Percentiles rank a stretch among this genome's conserved stretches.
phyloP scores from a whole-genome alignment of 441 rosid genomes.

The Brassica balearica region DNA sequence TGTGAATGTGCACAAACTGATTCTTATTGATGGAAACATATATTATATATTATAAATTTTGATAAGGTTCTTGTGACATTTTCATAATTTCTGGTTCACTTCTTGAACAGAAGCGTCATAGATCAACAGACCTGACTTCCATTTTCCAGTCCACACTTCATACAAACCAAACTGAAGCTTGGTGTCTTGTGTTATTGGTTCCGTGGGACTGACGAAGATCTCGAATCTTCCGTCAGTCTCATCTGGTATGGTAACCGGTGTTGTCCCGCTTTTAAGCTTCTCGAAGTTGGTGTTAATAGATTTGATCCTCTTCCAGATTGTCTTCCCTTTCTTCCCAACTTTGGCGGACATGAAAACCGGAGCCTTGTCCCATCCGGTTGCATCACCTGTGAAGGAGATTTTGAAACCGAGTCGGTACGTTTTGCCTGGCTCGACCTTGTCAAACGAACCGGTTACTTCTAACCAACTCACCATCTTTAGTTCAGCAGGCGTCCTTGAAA shows the following conservation, averaged over 20 bases:
- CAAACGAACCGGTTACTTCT: slow-evolving; percentile 50
- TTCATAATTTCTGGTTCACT: slow-evolving; percentile 9
- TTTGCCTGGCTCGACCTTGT: not conserved
- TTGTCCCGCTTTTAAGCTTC: not conserved
- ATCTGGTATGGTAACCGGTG: slow-evolving; percentile 30
- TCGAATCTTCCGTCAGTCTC: slow-evolving; percentile 16
- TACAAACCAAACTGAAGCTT: slow-evolving; percentile 65
- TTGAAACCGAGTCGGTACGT: slow-evolving; percentile 47
- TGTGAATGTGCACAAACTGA: slow-evolving; percentile 25
- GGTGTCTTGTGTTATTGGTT: not conserved
- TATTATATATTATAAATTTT: not conserved
- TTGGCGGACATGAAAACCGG: slow-evolving; percentile 64
- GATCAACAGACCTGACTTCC: slow-evolving; percentile 69
- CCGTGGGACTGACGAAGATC: slow-evolving; percentile 9
- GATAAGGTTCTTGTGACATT: slow-evolving; percentile 13
- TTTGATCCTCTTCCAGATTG: slow-evolving; percentile 43
- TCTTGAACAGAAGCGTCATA: slow-evolving; percentile 47
- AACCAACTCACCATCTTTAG: slow-evolving; percentile 65
- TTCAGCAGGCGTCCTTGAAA: slow-evolving; percentile 41
- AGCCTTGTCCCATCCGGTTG: slow-evolving; percentile 56
- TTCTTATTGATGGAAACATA: slow-evolving; percentile 38
- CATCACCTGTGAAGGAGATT: slow-evolving; percentile 46
- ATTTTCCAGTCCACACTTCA: slow-evolving; percentile 72
- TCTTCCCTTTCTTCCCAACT: slow-evolving; percentile 54
- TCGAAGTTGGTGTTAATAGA: slow-evolving; percentile 25